Base-by-base conservation (phyloP, 352 stramenopile genomes). In the Pythium volutum region DNA sequence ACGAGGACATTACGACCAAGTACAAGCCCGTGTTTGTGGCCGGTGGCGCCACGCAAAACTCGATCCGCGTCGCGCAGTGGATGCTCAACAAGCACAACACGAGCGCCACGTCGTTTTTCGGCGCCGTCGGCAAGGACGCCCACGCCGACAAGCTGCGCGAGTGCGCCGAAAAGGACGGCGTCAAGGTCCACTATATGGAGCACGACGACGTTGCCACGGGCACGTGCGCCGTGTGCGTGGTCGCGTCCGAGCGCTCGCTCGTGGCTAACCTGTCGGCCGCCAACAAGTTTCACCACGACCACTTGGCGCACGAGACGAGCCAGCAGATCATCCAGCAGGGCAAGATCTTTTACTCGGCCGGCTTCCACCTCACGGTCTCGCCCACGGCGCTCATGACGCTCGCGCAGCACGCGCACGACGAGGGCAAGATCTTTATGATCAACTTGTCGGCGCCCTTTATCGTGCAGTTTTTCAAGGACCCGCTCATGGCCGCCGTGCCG, bases 371-470 rank as follows among this genome's bases (percentile, higher is more conserved):
- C 58, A 99, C 97, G 5, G 97, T 99, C 25, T 98, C 92, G 51
- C 93, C 98, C 4, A 78, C 96, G 22, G 77, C 91, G 46, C 81
- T 99, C 46, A 89, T 98, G 57, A 90, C 89, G 69, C 71, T 95
- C 33, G 96, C 95, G 18, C 89, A 98, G 67, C 94, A 99, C 73
- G 91, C 93, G 43, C 78, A 91, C 48, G 88, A 82, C 29, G 81
- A 98, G 56, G 91, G 97, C 77, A 99, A 97, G 83, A 64, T 94
- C 34, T 98, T 99, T 71, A 82, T 95, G 70, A 76, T 99, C 45
- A 99, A 99, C 82, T 84, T 99, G 15, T 97, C 94, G 42, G 97
- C 97, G 45, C 97, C 97, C 6, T 99, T 99, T 78, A 93, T 99
- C 62, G 89, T 99, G 48, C 89, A 99, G 72, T 99, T 94, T 67